These are phyloP conservation scores for Achaetomiella virescens DNA, from an alignment of 495 filamentous ascomycete genomes.

Conservation along the genomic window DNA sequence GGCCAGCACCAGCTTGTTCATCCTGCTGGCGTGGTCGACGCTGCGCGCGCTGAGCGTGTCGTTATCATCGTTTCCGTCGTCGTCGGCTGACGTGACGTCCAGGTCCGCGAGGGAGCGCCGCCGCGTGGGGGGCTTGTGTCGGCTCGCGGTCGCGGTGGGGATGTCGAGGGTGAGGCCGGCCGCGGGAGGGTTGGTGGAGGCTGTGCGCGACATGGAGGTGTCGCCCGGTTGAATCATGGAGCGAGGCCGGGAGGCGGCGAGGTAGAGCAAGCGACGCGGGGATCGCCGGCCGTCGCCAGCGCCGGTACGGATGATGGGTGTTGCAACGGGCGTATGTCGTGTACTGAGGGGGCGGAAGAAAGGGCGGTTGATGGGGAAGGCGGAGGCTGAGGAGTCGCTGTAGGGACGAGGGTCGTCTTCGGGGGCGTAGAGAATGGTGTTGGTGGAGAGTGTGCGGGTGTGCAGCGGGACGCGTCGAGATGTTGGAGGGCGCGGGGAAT, in stretches of 20 bases:
- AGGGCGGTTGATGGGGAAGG: slow-evolving; percentile 21
- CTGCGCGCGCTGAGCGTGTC: background rate
- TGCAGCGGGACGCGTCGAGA: slow-evolving; percentile 39
- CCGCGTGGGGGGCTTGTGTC: background rate
- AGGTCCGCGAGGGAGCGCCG: slow-evolving; percentile 44
- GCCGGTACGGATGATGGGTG: slow-evolving; percentile 27
- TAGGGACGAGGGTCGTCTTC: slow-evolving; percentile 31
- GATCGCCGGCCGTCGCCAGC: slow-evolving; percentile 38
- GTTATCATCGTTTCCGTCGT: slow-evolving; percentile 11
- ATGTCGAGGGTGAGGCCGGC: slow-evolving; percentile 24
- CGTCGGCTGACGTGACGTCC: slow-evolving; percentile 26
- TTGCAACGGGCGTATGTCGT: slow-evolving; percentile 34
- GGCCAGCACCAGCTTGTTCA: slow-evolving; percentile 79
- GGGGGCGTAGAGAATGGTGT: slow-evolving; percentile 71
- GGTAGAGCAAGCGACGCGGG: slow-evolving; percentile 41
- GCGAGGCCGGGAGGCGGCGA: slow-evolving; percentile 37
- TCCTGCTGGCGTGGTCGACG: slow-evolving; percentile 41
- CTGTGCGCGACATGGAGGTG: slow-evolving; percentile 41
- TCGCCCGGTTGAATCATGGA: slow-evolving; percentile 48
- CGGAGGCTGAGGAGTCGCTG: slow-evolving; percentile 46
- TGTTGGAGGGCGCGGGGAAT: slow-evolving; percentile 30
- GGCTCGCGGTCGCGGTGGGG: background rate
- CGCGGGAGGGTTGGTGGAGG: slow-evolving; percentile 8
- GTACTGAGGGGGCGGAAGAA: slow-evolving; percentile 30
- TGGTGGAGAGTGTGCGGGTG: slow-evolving; percentile 64